A percentile compares a stretch with the other conserved stretches of the same genome.
Evolutionary conservation across 2,329 filamentous ascomycete species (phyloP).

Genomic region (Ophiostoma ulmi): DNA sequence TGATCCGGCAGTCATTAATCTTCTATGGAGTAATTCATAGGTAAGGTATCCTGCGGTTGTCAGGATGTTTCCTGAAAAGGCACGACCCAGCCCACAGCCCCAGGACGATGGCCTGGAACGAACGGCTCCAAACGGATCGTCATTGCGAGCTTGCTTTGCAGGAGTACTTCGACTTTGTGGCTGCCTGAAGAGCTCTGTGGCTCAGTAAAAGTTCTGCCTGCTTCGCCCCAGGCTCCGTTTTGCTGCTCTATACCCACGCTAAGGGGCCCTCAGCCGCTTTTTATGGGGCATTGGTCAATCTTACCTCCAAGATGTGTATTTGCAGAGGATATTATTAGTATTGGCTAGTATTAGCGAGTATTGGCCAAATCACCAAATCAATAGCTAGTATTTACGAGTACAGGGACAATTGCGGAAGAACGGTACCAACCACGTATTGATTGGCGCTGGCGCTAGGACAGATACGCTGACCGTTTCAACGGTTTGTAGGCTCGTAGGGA

Average conservation of each 20-base stretch:
- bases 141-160: constrained; percentile 4
- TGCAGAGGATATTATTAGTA: background rate
- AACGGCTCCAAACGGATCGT: constrained; percentile 1
- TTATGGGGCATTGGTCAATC: constrained; percentile 22
- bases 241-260: constrained; percentile 16
- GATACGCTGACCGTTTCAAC: background rate
- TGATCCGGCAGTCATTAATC: background rate
- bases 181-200: background rate
- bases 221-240: constrained; percentile 22
- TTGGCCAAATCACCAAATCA: too few species aligned
- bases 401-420: background rate
- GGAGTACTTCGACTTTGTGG: background rate
- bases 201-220: constrained; percentile 1
- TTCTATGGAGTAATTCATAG: too few species aligned
- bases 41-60: too few species aligned
- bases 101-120: constrained; percentile 7
- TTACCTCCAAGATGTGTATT: constrained; percentile 1
- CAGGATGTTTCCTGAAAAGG: background rate
- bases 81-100: background rate
- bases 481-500: background rate
- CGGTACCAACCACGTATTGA: background rate
- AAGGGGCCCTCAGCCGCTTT: constrained; percentile 22
- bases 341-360: too few species aligned
- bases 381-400: background rate
- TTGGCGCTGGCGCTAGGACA: background rate